phyloP scores from a whole-genome alignment of 176 grass and related monocot genomes.

The Lolium multiflorum region DNA sequence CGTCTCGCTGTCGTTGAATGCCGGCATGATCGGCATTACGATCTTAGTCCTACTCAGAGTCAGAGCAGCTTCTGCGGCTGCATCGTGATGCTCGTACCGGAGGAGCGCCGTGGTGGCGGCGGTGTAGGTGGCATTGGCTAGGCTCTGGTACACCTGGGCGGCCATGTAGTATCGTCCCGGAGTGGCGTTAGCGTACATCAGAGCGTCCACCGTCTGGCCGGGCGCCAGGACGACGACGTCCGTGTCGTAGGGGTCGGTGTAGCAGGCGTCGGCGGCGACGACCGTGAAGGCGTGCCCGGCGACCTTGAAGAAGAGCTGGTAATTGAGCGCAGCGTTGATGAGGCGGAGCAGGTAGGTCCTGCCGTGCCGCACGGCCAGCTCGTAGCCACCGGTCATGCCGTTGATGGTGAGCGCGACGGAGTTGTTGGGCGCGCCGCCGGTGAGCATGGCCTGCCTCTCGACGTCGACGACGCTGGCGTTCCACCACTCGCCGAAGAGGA shows the following conservation, averaged over 20 bases:
- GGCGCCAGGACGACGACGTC: conserved; percentile 55
- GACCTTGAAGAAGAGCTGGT: conserved; percentile 77
- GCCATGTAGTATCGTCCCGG: conserved; percentile 61
- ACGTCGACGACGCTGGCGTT: conserved; percentile 58
- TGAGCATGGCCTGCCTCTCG: conserved; percentile 37
- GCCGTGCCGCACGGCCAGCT: conserved; percentile 40
- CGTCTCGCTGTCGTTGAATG: conserved; percentile 47
- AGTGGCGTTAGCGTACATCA: conserved; percentile 54
- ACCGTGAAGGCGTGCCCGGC: conserved; percentile 69
- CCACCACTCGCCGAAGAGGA: conserved; percentile 71
- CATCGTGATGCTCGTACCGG: conserved; percentile 8
- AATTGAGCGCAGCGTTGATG: conserved; percentile 70
- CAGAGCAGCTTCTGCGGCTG: no score
- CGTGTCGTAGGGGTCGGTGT: conserved; percentile 70
- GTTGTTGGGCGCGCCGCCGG: conserved; percentile 37
- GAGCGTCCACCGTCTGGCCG: conserved; percentile 70
- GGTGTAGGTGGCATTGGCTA: conserved; percentile 48
- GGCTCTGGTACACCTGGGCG: conserved; percentile 54
- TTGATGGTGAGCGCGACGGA: conserved; percentile 67
- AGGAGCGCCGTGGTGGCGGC: conserved; percentile 52
- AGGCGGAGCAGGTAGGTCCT: conserved; percentile 64
- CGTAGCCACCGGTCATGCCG: conserved; percentile 49
- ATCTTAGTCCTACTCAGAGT: no score
- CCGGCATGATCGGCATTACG: conserved; percentile 55
- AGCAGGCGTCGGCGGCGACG: conserved; percentile 60